A percentile compares a stretch with the other conserved stretches of the same genome.
Evolutionary conservation across 1,284 basidiomycete genomes (phyloP).

Genomic region (Veloboletus limbatus): DNA sequence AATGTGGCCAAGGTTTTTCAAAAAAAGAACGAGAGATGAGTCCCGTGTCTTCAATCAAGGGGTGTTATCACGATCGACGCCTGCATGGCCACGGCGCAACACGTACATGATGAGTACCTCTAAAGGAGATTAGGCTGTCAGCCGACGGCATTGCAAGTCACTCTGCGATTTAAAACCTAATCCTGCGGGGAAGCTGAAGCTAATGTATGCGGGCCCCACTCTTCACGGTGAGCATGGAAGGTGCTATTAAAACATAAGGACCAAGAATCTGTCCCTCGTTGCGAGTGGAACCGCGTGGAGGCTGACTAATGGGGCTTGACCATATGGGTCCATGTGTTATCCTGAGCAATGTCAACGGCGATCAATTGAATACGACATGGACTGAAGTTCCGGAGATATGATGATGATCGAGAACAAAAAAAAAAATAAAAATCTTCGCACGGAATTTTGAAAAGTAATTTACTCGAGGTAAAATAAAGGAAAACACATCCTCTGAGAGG

Average conservation of each 20-base stretch:
- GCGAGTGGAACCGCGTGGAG: slow-evolving; percentile 31
- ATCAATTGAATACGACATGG: slow-evolving; percentile 37
- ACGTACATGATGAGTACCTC: slow-evolving; percentile 20
- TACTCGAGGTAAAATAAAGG: slow-evolving; percentile 14
- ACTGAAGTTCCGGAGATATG: slow-evolving; percentile 30
- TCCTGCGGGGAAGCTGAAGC: slow-evolving; percentile 24
- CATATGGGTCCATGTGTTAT: slow-evolving; percentile 34
- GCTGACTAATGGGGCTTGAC: slow-evolving; percentile 22
- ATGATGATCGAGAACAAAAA: slow-evolving; percentile 8
- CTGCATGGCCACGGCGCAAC: slow-evolving; percentile 10
- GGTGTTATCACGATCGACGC: slow-evolving; percentile 32
- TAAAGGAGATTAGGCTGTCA: slow-evolving; percentile 18
- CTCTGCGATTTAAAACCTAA: slow-evolving; percentile 15
- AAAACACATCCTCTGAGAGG: slow-evolving; percentile 17
- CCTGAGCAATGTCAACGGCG: slow-evolving; percentile 32
- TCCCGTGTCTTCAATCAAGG: slow-evolving; percentile 25
- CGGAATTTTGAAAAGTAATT: slow-evolving; percentile 15
- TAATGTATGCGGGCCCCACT: slow-evolving; percentile 2
- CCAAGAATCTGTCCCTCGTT: slow-evolving; percentile 9
- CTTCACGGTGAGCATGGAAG: slow-evolving; percentile 13
- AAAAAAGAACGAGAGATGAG: background rate
- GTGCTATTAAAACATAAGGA: slow-evolving; percentile 8
- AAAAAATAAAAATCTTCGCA: slow-evolving; percentile 22
- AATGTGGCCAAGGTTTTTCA: slow-evolving; percentile 3
- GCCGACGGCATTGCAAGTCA: slow-evolving; percentile 16